Evolutionary conservation across 441 rosid species (phyloP).

Genomic region (Syzygium syzygioides): DNA sequence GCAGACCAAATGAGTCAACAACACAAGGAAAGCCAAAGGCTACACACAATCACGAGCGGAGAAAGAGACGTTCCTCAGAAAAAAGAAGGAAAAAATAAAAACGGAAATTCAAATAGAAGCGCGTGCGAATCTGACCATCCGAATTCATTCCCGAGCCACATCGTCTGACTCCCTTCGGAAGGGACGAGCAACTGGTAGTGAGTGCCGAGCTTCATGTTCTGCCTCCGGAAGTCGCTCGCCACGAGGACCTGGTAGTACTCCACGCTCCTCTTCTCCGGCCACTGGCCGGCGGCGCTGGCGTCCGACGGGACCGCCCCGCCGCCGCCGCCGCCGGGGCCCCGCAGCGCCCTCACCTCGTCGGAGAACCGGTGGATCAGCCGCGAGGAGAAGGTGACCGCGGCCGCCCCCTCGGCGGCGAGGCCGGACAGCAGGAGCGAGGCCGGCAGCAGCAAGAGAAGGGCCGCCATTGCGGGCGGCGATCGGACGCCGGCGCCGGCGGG

Average conservation of each 20-base stretch:
- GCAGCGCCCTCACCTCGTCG: slow-evolving; percentile 40
- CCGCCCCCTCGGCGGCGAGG: slow-evolving; percentile 4
- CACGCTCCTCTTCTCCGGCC: slow-evolving; percentile 50
- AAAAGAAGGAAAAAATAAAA: neutral
- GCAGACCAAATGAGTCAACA: neutral
- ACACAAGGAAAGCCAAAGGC: neutral
- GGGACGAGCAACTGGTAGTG: slow-evolving; percentile 50
- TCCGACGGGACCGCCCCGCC: neutral
- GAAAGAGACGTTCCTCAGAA: neutral
- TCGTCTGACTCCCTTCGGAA: slow-evolving; percentile 63
- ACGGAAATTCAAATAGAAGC: neutral
- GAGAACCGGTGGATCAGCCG: slow-evolving; percentile 76
- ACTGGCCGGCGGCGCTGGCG: slow-evolving; percentile 10
- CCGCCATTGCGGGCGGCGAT: slow-evolving; percentile 23
- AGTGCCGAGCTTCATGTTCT: slow-evolving; percentile 65
- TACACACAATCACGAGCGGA: neutral
- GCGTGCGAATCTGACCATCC: slow-evolving; percentile 42
- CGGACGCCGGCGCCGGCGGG: neutral
- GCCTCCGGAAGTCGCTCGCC: slow-evolving; percentile 47
- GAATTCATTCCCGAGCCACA: slow-evolving; percentile 57
- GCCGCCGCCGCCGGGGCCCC: slow-evolving; percentile 4
- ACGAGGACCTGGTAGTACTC: slow-evolving; percentile 51
- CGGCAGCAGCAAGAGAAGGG: slow-evolving; percentile 22
- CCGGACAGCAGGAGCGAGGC: slow-evolving; percentile 14
- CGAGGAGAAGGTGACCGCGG: slow-evolving; percentile 36